Conservation (phyloP, 1,284 basidiomycete genomes). For the Wolfiporia cocos region DNA sequence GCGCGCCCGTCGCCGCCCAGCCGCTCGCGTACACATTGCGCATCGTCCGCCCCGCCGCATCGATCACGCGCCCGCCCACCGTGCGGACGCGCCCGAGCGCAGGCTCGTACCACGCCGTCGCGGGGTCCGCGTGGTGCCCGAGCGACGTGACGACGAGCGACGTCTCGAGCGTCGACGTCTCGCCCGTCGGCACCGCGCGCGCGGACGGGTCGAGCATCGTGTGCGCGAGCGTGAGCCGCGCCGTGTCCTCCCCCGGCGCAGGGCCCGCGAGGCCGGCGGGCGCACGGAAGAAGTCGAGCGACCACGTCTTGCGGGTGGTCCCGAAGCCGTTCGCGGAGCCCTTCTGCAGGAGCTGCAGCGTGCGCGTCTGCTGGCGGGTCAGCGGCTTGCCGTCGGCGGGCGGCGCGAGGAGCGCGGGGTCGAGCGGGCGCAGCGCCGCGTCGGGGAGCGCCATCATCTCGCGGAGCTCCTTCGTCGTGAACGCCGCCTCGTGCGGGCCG, state of each 20-base stretch:
- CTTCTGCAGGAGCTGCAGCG: conserved; percentile 61
- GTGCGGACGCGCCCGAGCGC: conserved; percentile 49
- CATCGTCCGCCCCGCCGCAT: conserved; percentile 32
- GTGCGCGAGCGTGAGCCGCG: conserved; percentile 49
- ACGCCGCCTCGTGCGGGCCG: conserved; percentile 87
- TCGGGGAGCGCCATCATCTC: conserved; percentile 83
- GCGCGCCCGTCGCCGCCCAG: conserved; percentile 91
- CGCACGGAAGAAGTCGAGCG: conserved; percentile 75
- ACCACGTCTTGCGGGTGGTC: conserved; percentile 62
- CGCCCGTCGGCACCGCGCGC: conserved; percentile 57
- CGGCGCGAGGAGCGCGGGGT: conserved; percentile 36
- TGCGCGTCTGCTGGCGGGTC: conserved; percentile 63
- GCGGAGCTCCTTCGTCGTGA: conserved; percentile 91
- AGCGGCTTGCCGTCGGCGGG: conserved; percentile 26
- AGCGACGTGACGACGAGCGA: conserved; percentile 86
- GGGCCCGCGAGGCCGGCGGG: conserved; percentile 48
- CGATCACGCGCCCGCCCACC: conserved; percentile 45
- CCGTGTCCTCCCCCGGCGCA: conserved; percentile 7
- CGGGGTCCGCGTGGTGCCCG: conserved; percentile 77
- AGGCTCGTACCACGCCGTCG: conserved; percentile 46
- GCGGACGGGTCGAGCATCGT: conserved; percentile 49
- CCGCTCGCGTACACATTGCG: conserved; percentile 86
- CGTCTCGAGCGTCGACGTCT: conserved; percentile 47
- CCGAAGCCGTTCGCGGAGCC: conserved; percentile 52
- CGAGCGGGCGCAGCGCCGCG: conserved; percentile 61